Percentiles rank a stretch among this genome's conserved stretches.
Conservation (phyloP, 106 monocot species). For the Dioscorea zingiberensis region DNA sequence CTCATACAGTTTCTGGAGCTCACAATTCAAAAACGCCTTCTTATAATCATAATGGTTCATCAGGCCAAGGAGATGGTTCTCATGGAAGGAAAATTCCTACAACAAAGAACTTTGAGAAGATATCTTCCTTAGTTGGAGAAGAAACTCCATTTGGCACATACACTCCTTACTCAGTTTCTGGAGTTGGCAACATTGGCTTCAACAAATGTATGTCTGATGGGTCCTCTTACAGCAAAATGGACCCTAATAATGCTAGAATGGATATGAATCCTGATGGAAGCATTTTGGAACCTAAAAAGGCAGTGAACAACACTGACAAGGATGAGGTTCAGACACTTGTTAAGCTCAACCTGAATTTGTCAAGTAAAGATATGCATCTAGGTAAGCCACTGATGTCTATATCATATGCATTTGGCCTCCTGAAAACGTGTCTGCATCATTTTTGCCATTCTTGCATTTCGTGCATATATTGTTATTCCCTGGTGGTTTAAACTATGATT, state of each 20-base stretch:
- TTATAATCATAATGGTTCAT: too few relatives aligned
- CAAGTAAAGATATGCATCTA: slow-evolving; percentile 22
- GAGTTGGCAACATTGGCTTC: background rate
- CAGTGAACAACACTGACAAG: slow-evolving; percentile 16
- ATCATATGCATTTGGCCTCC: too few relatives aligned
- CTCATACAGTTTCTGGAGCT: background rate
- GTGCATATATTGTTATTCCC: too few relatives aligned
- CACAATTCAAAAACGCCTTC: background rate
- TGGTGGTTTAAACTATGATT: too few relatives aligned
- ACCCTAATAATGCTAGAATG: background rate
- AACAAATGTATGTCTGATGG: slow-evolving; percentile 1
- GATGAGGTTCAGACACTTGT: slow-evolving; percentile 55
- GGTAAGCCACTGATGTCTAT: slow-evolving; percentile 21
- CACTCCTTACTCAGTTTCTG: slow-evolving; percentile 2
- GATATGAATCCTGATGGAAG: background rate
- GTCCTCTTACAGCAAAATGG: background rate
- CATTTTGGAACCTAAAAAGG: background rate
- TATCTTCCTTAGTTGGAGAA: too few relatives aligned
- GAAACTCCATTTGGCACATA: too few relatives aligned
- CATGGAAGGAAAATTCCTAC: background rate
- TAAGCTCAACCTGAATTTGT: slow-evolving; percentile 51
- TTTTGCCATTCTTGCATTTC: too few relatives aligned
- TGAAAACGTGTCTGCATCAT: too few relatives aligned
- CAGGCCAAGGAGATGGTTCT: background rate
- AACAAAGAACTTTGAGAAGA: too few relatives aligned